A percentile compares a stretch with the other conserved stretches of the same genome.
phyloP scores from a whole-genome alignment of 169 alveolate species.

The Plasmodium vivax region DNA sequence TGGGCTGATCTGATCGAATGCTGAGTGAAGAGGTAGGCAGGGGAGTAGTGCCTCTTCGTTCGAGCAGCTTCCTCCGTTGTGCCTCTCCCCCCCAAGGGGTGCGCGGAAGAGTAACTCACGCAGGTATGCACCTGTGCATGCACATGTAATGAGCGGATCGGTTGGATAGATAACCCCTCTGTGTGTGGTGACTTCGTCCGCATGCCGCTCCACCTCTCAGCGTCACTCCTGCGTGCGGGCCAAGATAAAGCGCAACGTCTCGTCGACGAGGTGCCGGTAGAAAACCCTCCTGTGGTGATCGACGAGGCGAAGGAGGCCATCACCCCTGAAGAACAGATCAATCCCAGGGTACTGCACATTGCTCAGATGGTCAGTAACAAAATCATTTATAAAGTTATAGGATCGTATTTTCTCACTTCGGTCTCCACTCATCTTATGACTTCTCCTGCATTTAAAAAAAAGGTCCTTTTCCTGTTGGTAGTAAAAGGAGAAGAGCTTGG shows the following conservation, averaged over 20 bases:
- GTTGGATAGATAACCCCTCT: too few relatives aligned
- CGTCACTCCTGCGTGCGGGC: background rate
- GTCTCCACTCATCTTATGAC: slow-evolving; percentile 88
- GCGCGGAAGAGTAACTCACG: background rate
- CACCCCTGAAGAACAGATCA: slow-evolving; percentile 24
- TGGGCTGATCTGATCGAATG: background rate
- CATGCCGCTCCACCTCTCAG: background rate
- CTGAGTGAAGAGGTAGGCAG: background rate
- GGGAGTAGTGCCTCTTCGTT: background rate
- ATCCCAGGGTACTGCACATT: slow-evolving; percentile 37
- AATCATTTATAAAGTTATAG: slow-evolving; percentile 90
- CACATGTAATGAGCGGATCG: background rate
- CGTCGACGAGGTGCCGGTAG: slow-evolving; percentile 20
- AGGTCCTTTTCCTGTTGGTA: slow-evolving; percentile 27
- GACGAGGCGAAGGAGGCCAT: slow-evolving; percentile 4
- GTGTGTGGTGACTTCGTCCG: background rate
- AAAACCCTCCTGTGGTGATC: background rate
- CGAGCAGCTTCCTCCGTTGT: too few relatives aligned
- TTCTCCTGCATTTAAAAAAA: slow-evolving; percentile 14
- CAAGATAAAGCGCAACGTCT: slow-evolving; percentile 1
- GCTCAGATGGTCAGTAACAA: slow-evolving; percentile 91
- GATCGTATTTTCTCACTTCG: slow-evolving; percentile 92
- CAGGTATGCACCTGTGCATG: background rate
- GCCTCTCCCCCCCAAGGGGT: background rate
- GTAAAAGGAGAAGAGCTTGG: slow-evolving; percentile 36